phyloP scores from a whole-genome alignment of 176 grass and related monocot genomes.

The Carex cristatella region DNA sequence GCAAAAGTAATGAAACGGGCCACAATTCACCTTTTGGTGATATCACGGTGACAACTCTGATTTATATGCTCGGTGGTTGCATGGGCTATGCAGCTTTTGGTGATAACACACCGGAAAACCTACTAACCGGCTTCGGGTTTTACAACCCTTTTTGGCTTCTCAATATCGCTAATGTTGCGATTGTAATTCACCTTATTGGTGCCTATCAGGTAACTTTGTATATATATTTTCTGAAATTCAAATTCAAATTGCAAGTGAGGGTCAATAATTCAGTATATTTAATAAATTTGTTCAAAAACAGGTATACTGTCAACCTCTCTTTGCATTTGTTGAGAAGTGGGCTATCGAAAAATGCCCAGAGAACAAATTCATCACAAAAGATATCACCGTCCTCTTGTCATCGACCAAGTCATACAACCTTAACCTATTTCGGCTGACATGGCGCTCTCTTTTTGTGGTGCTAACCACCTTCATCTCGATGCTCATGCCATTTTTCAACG shows the following conservation, averaged over 20 bases:
- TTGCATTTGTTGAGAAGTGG: constrained; percentile 94
- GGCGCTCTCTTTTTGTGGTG: constrained; percentile 70
- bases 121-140: constrained; percentile 48
- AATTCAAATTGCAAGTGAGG: neutral
- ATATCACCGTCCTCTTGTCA: constrained; percentile 40
- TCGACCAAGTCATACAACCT: constrained; percentile 37
- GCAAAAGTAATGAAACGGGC: constrained; percentile 46
- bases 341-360: constrained; percentile 55
- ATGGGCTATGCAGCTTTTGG: constrained; percentile 53
- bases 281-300: constrained; percentile 15
- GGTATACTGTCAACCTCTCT: constrained; percentile 88
- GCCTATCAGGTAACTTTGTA: constrained; percentile 33
- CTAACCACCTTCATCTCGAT: constrained; percentile 77
- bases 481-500: constrained; percentile 96
- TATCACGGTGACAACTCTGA: constrained; percentile 30
- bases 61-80: constrained; percentile 55
- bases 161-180: constrained; percentile 41
- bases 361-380: constrained; percentile 32
- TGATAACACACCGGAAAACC: constrained; percentile 36
- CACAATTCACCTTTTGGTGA: no score
- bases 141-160: constrained; percentile 53
- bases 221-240: neutral
- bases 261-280: neutral
- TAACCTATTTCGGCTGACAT: constrained; percentile 54
- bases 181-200: constrained; percentile 50